These are phyloP conservation scores for Asclepias syriaca DNA, from an alignment of 257 asterid genomes.

Conservation along the genomic window DNA sequence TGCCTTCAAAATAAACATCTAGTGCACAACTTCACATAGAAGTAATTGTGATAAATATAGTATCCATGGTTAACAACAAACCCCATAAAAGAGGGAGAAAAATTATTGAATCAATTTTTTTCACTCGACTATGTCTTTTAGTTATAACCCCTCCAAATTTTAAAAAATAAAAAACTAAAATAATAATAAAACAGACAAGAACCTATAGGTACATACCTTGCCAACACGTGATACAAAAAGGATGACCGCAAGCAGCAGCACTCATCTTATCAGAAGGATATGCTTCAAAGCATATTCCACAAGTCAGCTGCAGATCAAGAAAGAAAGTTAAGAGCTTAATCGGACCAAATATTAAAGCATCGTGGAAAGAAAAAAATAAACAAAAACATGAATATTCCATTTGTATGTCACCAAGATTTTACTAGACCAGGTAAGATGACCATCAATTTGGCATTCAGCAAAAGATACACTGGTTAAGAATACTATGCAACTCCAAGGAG, in stretches of 20 bases:
- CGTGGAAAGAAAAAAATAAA: not conserved
- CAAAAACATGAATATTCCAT: constrained; percentile 6
- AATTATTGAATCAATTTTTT: not conserved
- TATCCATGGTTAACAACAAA: not conserved
- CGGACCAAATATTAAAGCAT: not conserved
- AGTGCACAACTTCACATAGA: not conserved
- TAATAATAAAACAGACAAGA: not conserved
- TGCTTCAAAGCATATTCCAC: constrained; percentile 91
- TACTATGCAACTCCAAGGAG: not conserved
- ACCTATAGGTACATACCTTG: constrained; percentile 43
- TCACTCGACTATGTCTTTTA: not conserved
- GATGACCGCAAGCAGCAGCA: constrained; percentile 86
- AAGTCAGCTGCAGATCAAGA: constrained; percentile 59
- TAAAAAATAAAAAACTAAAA: too few species aligned
- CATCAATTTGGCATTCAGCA: not conserved
- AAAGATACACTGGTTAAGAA: not conserved
- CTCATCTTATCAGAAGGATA: constrained; percentile 51
- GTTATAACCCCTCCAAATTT: not conserved
- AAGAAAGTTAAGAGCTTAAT: not conserved
- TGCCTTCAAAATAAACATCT: not conserved
- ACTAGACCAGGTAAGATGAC: not conserved
- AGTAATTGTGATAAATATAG: not conserved
- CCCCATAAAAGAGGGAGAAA: not conserved
- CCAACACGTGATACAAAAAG: constrained; percentile 82
- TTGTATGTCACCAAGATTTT: not conserved